Percentiles rank a stretch among this genome's conserved stretches.
Conservation (phyloP, 2,329 filamentous ascomycete genomes). For the Fusarium anthophilum region DNA sequence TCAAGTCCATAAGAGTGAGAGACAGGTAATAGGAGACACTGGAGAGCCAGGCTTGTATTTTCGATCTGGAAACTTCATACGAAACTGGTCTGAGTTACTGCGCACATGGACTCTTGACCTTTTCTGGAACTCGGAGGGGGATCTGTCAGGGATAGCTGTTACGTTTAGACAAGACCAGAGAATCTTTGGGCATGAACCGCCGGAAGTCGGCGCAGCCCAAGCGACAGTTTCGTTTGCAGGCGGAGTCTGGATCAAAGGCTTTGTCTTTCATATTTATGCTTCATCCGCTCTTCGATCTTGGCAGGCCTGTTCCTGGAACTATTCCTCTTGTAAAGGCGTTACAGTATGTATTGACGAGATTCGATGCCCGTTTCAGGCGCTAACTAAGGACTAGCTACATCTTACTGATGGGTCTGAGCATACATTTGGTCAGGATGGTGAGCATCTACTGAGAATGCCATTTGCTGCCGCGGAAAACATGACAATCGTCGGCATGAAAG, state of each 20-base stretch:
- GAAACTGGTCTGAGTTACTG: accelerated
- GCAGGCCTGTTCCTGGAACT: neutral
- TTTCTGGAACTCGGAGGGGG: neutral
- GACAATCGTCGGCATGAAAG: accelerated
- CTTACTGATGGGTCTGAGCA: neutral
- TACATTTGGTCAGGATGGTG: accelerated
- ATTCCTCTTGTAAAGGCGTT: neutral
- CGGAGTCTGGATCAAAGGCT: neutral
- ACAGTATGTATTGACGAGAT: neutral
- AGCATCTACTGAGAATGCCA: accelerated
- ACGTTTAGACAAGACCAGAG: accelerated
- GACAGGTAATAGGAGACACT: neutral
- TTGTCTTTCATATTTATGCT: neutral
- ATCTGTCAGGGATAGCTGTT: accelerated
- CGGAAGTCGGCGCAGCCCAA: accelerated
- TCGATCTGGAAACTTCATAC: accelerated
- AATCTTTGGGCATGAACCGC: neutral
- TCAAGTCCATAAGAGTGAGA: neutral
- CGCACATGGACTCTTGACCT: neutral
- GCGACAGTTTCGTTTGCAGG: accelerated
- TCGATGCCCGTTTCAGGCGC: accelerated
- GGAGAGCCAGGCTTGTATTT: neutral
- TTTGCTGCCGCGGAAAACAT: accelerated
- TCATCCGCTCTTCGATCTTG: accelerated
- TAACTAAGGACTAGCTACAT: neutral